Base-by-base conservation (phyloP, 2,329 filamentous ascomycete species). In the Dothideomycetidae sp. region DNA sequence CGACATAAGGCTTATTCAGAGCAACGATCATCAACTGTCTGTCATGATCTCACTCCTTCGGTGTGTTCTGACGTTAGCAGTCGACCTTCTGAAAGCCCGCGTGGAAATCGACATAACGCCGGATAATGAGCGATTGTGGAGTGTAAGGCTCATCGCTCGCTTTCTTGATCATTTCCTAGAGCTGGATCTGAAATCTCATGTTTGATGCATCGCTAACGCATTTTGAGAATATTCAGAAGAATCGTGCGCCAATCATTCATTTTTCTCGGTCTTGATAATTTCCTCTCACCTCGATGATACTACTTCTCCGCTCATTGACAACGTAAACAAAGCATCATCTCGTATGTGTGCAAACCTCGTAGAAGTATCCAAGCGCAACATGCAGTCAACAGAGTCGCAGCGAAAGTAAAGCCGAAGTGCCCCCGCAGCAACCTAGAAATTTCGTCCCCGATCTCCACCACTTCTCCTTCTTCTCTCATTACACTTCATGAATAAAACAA, bases 141-240 rank as follows among this genome's bases (percentile, higher is more conserved):
- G 59, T 1, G 58, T 60, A 5, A 51, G 62, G 9, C 50, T 64
- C 23, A 55, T 63, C 5, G 57, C 59, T n/a, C 51, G 57, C 13
- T 64, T 66, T 43, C 37, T 66, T 36, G 46, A 63, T 18, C 51
- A 53, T n/a, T 54, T 57, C 42, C 40, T 54, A 37, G 35, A 43
- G 1, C 28, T 53, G 30, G 28, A 33, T 17, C 18, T 38, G 3
- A 19, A 30, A 5, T 33, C 36, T 15, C 29, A 32, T 3, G 13
- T 26, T n/a, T 26, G n/a, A n/a, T n/a, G 21, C 7, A 26, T 7
- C n/a, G 21, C 7, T 26, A 26, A 7, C 21, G n/a, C 21, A n/a
- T 7, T n/a, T 7, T 26, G 21, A n/a, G 7, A 26, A 26, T 26
- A 26, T n/a, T n/a, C n/a, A n/a, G n/a, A n/a, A n/a, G n/a, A n/a